Base-by-base conservation (phyloP, 2,329 filamentous ascomycete genomes). In the Calonectria hongkongensis region DNA sequence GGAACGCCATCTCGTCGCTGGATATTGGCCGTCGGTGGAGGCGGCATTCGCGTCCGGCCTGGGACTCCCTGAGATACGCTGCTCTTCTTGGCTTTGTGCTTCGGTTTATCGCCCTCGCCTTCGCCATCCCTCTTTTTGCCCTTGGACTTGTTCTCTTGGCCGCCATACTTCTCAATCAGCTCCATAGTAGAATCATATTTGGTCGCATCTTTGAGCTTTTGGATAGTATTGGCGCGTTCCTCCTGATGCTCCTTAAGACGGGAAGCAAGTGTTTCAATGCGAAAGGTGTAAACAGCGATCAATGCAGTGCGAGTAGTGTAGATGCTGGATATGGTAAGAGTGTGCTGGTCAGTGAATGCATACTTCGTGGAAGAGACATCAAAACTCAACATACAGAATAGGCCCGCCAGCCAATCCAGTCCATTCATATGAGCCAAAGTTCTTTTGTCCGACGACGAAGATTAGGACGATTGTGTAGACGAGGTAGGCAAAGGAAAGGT, bases 121-220 rank as follows among this genome's bases (percentile, higher is more conserved):
- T 72, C 66, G 9, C 72, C 75, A 18, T 65, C 81, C 54, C 81
- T 81, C 74, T 80, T 84, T 73, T 75, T 81, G 15, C 79, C 80
- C 16, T 80, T 80, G 5, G 85, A 76, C 80, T 87, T 86, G 79
- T 88, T 86, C 74, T 92, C 91, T 25, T 88, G 87, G 12, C 92
- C 94, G 43, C 95, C 96, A 83, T 99, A 99, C 80, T 98, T 99
- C 80, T 98, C 95, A 13, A 99, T 90, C 72, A 99, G 86, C 82
- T 98, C 92, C 80, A 97, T 92, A 1, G 97, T 99, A 39, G 96
- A 97, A 84, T 98, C 95, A 86, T 98, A 99, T 83, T 94, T 98
- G 41, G 97, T 99, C 30, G 96, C 96, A 71, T 94, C 92, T 85
- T 99, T 99, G 75, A 99, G 91, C 85, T 96, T 96, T 82, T 98